Evolutionary conservation across 257 asterid species (phyloP).

Genomic region (Thymus quinquecostatus): DNA sequence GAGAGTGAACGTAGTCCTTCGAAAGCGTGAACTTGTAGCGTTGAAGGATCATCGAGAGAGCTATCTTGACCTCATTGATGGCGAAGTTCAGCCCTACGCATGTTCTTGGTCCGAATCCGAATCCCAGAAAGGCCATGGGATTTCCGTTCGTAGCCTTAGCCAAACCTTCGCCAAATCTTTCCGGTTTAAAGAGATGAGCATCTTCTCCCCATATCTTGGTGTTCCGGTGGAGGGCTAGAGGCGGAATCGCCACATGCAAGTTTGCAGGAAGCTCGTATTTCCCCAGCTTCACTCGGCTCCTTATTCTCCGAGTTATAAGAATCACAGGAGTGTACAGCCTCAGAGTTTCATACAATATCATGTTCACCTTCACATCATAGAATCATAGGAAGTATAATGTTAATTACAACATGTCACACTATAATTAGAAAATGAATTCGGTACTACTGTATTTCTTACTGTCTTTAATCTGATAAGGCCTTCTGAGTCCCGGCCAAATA

Average conservation of each 20-base stretch:
- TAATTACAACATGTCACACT: not conserved
- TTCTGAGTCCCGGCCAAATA: slow-evolving; percentile 41
- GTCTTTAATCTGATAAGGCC: slow-evolving; percentile 44
- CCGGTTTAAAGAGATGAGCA: slow-evolving; percentile 40
- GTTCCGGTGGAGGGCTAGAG: slow-evolving; percentile 41
- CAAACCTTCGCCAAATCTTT: slow-evolving; percentile 41
- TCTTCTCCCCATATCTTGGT: slow-evolving; percentile 46
- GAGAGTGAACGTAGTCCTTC: slow-evolving; percentile 42
- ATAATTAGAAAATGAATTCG: no score
- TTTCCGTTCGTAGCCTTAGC: slow-evolving; percentile 41
- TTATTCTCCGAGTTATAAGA: slow-evolving; percentile 10
- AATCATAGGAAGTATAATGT: not conserved
- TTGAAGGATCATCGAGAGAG: slow-evolving; percentile 48
- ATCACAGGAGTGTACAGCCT: slow-evolving; percentile 42
- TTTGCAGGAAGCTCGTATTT: slow-evolving; percentile 40
- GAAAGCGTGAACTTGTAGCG: slow-evolving; percentile 41
- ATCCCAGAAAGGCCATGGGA: slow-evolving; percentile 34
- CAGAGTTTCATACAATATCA: slow-evolving; percentile 42
- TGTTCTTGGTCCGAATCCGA: slow-evolving; percentile 44
- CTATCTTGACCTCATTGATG: slow-evolving; percentile 38
- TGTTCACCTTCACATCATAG: slow-evolving; percentile 30
- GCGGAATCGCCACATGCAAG: slow-evolving; percentile 25
- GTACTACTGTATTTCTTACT: slow-evolving; percentile 31
- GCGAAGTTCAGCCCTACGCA: slow-evolving; percentile 47
- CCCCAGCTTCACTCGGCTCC: slow-evolving; percentile 32